Evolutionary conservation across 2,329 filamentous ascomycete genomes (phyloP), one percentile per base, ranked within the genome.

Genomic region (Microdochium bolleyi): DNA sequence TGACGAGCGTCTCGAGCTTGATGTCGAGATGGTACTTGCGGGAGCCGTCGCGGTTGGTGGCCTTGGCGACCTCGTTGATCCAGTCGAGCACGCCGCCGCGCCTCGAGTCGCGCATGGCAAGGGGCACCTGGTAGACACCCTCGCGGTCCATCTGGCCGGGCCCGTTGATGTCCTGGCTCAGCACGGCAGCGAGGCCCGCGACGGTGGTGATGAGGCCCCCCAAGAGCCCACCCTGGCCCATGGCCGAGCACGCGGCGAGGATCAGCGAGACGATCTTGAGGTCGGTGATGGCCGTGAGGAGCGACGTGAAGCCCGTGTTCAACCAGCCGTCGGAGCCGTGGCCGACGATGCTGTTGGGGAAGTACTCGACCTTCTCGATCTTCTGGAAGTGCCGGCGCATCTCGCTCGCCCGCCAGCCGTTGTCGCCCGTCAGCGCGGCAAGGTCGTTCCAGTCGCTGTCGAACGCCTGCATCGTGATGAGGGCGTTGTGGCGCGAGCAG

Each of bases 41-140:
- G 30, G 50, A 52, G 54, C 77, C 70, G 10, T 59, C 55, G 58
- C 69, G 70, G 53, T 67, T 67, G 3, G 71, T 73, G 11, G 58
- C 58, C 24, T 54, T 55, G 52, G 72, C 72, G 22, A 73, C 73
- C 49, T 72, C 63, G 56, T 80, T 60, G 50, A 86, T 67, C 50
- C 83, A 78, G 52, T 84, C 77, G 27, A 80, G 76, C 2, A 78
- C 69, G 14, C 80, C 77, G 48, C 70, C 77, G 30, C 82, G 80
- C 48, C 73, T 70, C 50, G 66, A 71, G n/a, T 69, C 24, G 48
- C 19, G 64, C 32, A 74, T 71, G 2, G 71, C 70, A 25, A 80
- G 59, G 11, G 78, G 77, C 13, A 80, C 71, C 57, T 79, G 76
- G 62, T 71, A 80, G 8, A 63, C 58, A 16, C 63, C 64, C 57